phyloP scores from a whole-genome alignment of 306 rosid species.

The Medicago ruthenica region DNA sequence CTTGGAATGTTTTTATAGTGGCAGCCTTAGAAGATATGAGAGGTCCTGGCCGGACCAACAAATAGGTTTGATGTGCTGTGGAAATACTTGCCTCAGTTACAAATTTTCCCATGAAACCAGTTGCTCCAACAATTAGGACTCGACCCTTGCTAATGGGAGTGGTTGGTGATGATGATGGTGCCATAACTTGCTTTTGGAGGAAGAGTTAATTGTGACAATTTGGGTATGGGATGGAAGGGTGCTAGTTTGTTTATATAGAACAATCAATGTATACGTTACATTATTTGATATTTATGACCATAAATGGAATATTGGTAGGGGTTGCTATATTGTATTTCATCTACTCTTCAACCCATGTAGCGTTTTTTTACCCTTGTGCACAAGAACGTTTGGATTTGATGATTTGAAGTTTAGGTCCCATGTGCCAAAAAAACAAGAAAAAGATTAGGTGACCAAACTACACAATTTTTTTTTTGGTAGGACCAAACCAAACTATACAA shows the following conservation, averaged over 20 bases:
- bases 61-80: conserved; percentile 47
- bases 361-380: neutral
- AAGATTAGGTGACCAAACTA: neutral
- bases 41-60: conserved; percentile 55
- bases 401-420: conserved; percentile 28
- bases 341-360: conserved; percentile 22
- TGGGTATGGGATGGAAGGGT: conserved; percentile 4
- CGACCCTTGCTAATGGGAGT: conserved; percentile 37
- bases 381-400: neutral
- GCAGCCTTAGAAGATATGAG: conserved; percentile 42
- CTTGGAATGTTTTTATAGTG: conserved; percentile 52
- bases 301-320: neutral
- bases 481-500: too few species aligned
- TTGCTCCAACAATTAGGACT: conserved; percentile 63
- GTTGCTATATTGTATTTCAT: neutral
- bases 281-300: neutral
- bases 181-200: conserved; percentile 41
- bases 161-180: conserved; percentile 41
- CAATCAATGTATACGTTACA: neutral
- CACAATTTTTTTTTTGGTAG: too few species aligned
- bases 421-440: neutral
- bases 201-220: neutral
- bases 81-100: conserved; percentile 65
- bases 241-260: conserved; percentile 21
- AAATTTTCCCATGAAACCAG: conserved; percentile 75